Conservation (phyloP, 352 stramenopile species). For the Pelagophyceae sp. region DNA sequence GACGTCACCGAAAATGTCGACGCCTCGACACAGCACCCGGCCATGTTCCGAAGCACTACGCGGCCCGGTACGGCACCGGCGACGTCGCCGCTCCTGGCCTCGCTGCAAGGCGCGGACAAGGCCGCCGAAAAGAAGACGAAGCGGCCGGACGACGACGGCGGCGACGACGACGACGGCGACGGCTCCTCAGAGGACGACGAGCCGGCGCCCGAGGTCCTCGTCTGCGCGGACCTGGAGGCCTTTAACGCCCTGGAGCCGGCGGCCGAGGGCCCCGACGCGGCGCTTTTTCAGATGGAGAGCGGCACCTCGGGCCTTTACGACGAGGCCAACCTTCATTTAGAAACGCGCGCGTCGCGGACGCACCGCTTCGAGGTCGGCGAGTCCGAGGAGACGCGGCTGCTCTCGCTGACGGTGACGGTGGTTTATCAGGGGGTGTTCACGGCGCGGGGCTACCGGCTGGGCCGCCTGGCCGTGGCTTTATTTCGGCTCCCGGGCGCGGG, state of each 20-base stretch:
- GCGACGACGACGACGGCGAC: background rate
- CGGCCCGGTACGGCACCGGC: background rate
- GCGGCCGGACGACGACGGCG: too few species aligned
- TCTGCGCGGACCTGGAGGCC: background rate
- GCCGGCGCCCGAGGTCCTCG: background rate
- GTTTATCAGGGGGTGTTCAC: conserved; percentile 38
- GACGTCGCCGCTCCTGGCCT: too few species aligned
- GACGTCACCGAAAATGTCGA: background rate
- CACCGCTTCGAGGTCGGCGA: conserved; percentile 27
- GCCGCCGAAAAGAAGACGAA: background rate
- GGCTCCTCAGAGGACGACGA: background rate
- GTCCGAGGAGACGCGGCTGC: conserved; percentile 23
- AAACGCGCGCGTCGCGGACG: conserved; percentile 27
- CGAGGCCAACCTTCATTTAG: background rate
- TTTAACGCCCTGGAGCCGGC: background rate
- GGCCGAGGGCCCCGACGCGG: background rate
- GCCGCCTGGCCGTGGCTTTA: conserved; percentile 32
- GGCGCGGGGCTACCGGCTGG: conserved; percentile 34
- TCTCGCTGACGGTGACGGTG: conserved; percentile 32
- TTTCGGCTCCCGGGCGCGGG: conserved; percentile 27
- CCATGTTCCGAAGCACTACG: background rate
- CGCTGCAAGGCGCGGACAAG: background rate
- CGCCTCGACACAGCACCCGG: background rate
- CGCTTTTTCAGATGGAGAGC: conserved; percentile 1
- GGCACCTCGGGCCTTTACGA: background rate